A percentile compares a stretch with the other conserved stretches of the same genome.
Conservation (phyloP, 345 rosid species). For the Orychophragmus violaceus region DNA sequence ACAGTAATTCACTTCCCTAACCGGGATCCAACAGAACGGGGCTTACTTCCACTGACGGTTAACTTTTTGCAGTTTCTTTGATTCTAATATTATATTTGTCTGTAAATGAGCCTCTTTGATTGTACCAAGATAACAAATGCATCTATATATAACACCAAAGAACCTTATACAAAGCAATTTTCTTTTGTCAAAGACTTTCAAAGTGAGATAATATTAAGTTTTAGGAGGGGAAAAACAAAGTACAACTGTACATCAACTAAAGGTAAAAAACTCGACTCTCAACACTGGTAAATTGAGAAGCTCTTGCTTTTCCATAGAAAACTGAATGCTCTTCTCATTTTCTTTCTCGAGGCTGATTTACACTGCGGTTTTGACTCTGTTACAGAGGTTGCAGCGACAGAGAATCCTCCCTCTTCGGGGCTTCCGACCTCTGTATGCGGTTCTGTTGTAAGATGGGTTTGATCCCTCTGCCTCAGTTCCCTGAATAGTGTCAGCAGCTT, state of each 20-base stretch:
- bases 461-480: constrained; percentile 84
- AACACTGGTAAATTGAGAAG: constrained; percentile 59
- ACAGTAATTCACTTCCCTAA: neutral
- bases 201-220: constrained; percentile 12
- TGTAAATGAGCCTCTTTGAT: no score
- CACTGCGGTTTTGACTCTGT: constrained; percentile 57
- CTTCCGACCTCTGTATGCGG: constrained; percentile 23
- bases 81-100: neutral
- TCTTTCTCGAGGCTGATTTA: constrained; percentile 67
- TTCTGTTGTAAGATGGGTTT: constrained; percentile 28
- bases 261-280: no score
- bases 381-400: constrained; percentile 24
- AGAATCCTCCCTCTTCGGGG: constrained; percentile 25
- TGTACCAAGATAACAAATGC: no score
- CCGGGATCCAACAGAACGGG: neutral
- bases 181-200: constrained; percentile 19
- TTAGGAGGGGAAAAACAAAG: neutral
- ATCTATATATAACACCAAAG: neutral
- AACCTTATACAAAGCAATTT: constrained; percentile 20
- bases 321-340: constrained; percentile 70
- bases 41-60: neutral
- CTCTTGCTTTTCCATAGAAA: constrained; percentile 87
- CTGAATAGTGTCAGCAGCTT: constrained; percentile 81
- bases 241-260: neutral
- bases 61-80: no score